These are phyloP conservation scores for Casuarina glauca DNA, from an alignment of 306 rosid genomes.

Conservation along the genomic window DNA sequence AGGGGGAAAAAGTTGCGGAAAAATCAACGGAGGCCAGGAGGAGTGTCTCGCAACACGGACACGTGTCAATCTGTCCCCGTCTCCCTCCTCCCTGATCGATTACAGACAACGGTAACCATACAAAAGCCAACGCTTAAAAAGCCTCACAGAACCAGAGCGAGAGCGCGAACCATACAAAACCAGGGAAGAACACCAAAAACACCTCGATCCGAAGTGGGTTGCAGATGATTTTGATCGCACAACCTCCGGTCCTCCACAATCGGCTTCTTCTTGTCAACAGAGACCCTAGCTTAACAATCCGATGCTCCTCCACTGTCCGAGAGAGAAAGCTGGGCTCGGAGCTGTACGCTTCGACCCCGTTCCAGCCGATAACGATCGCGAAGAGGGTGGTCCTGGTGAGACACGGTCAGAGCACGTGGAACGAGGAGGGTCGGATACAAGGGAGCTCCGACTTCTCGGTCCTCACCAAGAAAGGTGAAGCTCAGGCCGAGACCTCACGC, in stretches of 20 bases:
- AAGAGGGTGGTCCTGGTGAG: constrained; percentile 90
- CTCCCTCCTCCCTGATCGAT: constrained; percentile 14
- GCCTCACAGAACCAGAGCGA: background rate
- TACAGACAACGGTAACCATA: constrained; percentile 38
- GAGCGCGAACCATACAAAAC: constrained; percentile 17
- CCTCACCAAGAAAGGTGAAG: constrained; percentile 83
- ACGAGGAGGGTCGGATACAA: constrained; percentile 90
- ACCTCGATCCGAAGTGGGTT: background rate
- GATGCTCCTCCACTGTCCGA: constrained; percentile 53
- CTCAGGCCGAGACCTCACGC: constrained; percentile 88
- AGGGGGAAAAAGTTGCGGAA: no score
- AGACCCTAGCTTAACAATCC: constrained; percentile 22
- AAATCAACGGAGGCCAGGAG: background rate
- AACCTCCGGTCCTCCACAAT: constrained; percentile 18
- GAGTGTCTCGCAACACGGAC: background rate
- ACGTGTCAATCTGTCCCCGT: constrained; percentile 33
- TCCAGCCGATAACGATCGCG: constrained; percentile 50
- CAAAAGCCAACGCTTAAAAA: background rate
- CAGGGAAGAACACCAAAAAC: no score
- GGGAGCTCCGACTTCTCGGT: constrained; percentile 89
- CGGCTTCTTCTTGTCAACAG: constrained; percentile 15
- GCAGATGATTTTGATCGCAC: constrained; percentile 40
- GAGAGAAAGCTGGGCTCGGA: constrained; percentile 43
- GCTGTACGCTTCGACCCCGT: constrained; percentile 35
- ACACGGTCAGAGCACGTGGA: constrained; percentile 98